phyloP scores from a whole-genome alignment of 176 grass and related monocot genomes.

The Carex littledalei region DNA sequence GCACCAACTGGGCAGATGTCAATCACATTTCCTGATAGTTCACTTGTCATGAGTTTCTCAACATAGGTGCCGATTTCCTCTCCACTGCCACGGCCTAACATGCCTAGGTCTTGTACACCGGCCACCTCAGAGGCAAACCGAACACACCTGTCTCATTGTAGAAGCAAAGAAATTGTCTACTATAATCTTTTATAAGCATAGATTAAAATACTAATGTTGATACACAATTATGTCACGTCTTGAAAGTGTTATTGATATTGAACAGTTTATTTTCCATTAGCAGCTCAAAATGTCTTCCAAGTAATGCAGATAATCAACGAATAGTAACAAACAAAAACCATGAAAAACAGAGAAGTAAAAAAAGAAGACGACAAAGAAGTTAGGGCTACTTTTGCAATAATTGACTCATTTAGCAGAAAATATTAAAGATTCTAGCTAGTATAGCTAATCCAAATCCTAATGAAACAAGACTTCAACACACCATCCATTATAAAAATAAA shows the following conservation, averaged over 20 bases:
- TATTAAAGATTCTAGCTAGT: background rate
- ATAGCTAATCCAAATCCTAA: background rate
- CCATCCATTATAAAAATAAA: background rate
- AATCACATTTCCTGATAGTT: constrained; percentile 98
- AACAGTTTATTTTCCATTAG: background rate
- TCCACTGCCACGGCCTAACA: constrained; percentile 92
- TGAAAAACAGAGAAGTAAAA: background rate
- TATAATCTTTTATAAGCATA: constrained; percentile 8
- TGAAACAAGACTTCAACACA: background rate
- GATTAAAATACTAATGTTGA: background rate
- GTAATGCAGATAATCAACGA: background rate
- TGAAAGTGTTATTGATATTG: background rate
- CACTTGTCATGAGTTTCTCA: constrained; percentile 93
- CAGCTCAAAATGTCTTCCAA: background rate
- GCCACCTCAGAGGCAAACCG: constrained; percentile 93
- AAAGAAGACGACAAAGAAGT: background rate
- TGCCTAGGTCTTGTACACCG: constrained; percentile 96
- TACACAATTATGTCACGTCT: background rate
- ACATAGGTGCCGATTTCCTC: constrained; percentile 99
- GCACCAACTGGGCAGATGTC: constrained; percentile 98
- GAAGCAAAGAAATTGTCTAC: background rate
- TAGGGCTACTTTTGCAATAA: background rate
- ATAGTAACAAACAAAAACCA: background rate
- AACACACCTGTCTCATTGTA: constrained; percentile 52
- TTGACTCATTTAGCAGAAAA: background rate